A percentile compares a stretch with the other conserved stretches of the same genome.
phyloP scores from a whole-genome alignment of 1,139 yeast species.

The Geotrichum australiense region DNA sequence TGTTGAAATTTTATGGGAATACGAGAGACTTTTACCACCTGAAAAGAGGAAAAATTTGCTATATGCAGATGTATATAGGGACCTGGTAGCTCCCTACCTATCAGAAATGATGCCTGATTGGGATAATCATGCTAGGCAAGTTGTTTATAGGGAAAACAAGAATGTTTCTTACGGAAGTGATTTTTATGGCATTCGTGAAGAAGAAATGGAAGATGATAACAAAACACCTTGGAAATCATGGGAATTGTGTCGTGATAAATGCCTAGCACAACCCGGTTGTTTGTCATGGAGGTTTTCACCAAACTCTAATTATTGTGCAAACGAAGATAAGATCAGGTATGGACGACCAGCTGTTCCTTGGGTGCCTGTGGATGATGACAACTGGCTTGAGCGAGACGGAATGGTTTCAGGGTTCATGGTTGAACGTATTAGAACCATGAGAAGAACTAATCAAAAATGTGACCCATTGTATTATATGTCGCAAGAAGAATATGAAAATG shows the following conservation, averaged over 20 bases:
- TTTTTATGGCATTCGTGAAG: conserved; percentile 1
- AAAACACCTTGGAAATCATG: conserved; percentile 13
- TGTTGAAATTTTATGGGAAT: conserved; percentile 25
- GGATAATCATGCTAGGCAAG: conserved; percentile 21
- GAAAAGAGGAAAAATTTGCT: conserved; percentile 19
- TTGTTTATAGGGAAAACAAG: conserved; percentile 19
- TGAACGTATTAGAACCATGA: conserved; percentile 26
- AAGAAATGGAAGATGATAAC: conserved; percentile 6
- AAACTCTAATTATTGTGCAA: conserved; percentile 7
- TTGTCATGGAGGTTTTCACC: conserved; percentile 22
- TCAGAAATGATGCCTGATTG: conserved; percentile 20
- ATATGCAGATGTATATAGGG: conserved; percentile 24
- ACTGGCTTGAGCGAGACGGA: conserved; percentile 12
- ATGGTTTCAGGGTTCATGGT: conserved; percentile 23
- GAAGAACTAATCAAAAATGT: conserved; percentile 20
- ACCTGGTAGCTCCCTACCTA: conserved; percentile 24
- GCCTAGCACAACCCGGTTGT: conserved; percentile 19
- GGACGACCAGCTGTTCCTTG: conserved; percentile 18
- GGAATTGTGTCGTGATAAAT: conserved; percentile 17
- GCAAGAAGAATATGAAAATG: not conserved
- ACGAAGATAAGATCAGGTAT: conserved; percentile 4
- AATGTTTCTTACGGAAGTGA: too few relatives aligned
- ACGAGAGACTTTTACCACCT: conserved; percentile 22
- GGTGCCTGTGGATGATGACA: conserved; percentile 9
- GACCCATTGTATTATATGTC: conserved; percentile 15